phyloP scores from a whole-genome alignment of 768 basidiomycete genomes.

The Tylopilus subfusipes region DNA sequence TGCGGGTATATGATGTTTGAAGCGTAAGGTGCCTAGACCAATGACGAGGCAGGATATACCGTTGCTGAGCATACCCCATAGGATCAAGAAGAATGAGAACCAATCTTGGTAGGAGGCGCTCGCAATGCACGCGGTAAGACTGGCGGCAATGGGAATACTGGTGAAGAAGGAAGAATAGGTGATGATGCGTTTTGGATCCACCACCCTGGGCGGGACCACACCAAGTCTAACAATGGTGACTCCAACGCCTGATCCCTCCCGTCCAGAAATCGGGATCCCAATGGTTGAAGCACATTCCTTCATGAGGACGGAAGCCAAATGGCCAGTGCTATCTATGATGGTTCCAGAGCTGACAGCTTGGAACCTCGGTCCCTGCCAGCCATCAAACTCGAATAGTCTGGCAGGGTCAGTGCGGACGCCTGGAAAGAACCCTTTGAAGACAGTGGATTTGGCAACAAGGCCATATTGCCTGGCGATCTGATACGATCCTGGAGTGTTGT shows the following conservation, averaged over 20 bases:
- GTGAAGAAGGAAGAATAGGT: not conserved
- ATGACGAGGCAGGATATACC: not conserved
- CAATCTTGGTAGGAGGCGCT: not conserved
- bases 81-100: not conserved
- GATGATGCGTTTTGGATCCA: not conserved
- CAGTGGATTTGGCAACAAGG: too few species aligned
- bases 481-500: too few species aligned
- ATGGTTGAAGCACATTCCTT: not conserved
- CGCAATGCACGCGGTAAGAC: not conserved
- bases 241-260: not conserved
- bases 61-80: not conserved
- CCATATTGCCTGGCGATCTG: too few species aligned
- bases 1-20: not conserved
- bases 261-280: not conserved
- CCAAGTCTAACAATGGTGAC: not conserved
- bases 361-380: not conserved
- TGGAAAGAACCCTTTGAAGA: not conserved
- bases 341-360: not conserved
- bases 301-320: not conserved
- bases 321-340: not conserved
- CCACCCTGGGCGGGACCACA: not conserved
- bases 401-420: not conserved
- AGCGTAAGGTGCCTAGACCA: not conserved
- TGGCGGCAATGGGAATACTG: not conserved
- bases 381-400: not conserved